Conservation (phyloP, 495 filamentous ascomycete genomes). For the Hamigera avellanea region DNA sequence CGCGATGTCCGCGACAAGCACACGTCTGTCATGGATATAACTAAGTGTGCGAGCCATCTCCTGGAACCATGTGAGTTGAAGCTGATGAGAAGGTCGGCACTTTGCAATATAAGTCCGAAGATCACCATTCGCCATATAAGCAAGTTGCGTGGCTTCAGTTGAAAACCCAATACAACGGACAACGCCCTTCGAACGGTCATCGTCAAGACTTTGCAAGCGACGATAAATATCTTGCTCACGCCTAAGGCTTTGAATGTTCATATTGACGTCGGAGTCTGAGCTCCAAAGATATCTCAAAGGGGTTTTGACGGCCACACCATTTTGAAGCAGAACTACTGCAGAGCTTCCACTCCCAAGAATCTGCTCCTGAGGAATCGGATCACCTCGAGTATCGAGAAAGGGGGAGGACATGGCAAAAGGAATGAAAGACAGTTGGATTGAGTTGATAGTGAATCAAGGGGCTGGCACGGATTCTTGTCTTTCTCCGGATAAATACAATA, state of each 20-base stretch:
- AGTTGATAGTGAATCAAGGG: no score
- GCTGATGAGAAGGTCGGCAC: not conserved
- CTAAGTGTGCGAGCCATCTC: conserved; percentile 4
- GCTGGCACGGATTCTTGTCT: no score
- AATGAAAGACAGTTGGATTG: no score
- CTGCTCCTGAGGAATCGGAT: not conserved
- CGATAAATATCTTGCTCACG: conserved; percentile 18
- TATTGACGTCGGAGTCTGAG: conserved; percentile 12
- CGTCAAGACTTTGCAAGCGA: conserved; percentile 4
- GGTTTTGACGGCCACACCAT: conserved; percentile 12
- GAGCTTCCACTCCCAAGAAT: not conserved
- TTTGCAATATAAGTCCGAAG: conserved; percentile 3
- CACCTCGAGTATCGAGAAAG: not conserved
- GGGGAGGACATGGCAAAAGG: not conserved
- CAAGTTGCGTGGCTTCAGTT: conserved; percentile 1
- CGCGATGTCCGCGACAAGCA: conserved; percentile 5
- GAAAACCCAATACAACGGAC: conserved; percentile 2
- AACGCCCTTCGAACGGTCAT: conserved; percentile 10
- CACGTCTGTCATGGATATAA: conserved; percentile 4
- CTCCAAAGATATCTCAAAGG: conserved; percentile 13
- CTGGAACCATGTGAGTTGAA: conserved; percentile 5
- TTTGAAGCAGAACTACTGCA: conserved; percentile 8
- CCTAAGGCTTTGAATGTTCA: conserved; percentile 6
- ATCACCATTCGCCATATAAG: conserved; percentile 5
- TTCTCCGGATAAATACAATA: no score